Evolutionary conservation across 192 early-diverging fungal species (phyloP), one percentile per base, ranked within the genome.

Genomic region (Entomortierella chlamydospora): DNA sequence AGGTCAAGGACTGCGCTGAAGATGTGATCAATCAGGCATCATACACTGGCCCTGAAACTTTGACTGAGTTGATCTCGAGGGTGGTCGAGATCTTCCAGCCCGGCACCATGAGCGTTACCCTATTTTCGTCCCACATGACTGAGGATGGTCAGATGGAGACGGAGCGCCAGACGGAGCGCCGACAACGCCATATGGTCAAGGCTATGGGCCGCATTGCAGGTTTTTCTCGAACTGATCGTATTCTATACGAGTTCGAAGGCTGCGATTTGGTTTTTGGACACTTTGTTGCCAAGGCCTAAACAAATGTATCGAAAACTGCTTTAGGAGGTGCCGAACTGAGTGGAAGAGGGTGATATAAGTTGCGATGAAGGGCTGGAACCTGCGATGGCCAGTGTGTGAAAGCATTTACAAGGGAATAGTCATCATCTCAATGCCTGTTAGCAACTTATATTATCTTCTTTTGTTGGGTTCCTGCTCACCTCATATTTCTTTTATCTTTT

Each of bases 1-100:
- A 82, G 25, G 84, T 57, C 43, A 82, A 85, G 39, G 84, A 67
- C 31, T 77, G 50, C 15, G 50, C 62, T 31, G 61, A 57, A 37
- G 54, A 89, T 61, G 83, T 92, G 64, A 95, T 96, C n/a, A 86
- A 92, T 20, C 65, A 85, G 53, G 83, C 92, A 15, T 95, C 97
- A 83, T 87, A 92, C n/a, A 94, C 95, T 11, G 87, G 87, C 8
- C 87, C 81, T 34, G 93, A 95, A 63, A 93, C 91, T 26, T 89
- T 94, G 15, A 93, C 96, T 0, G 68, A 82, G 9, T 52, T 84
- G 60, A 84, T 84, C 64, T 52, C 67, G 57, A 85, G 93, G 59
- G 95, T 98, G 20, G 88, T 95, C 28, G 72, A 85, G 41, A 87
- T 95, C 33, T 99, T 99, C 89, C 86, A 92, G 17, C 97, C 98